Evolutionary conservation across 1,284 basidiomycete species (phyloP), one percentile per base, ranked within the genome.

Genomic region (Cutaneotrichosporon sp.): DNA sequence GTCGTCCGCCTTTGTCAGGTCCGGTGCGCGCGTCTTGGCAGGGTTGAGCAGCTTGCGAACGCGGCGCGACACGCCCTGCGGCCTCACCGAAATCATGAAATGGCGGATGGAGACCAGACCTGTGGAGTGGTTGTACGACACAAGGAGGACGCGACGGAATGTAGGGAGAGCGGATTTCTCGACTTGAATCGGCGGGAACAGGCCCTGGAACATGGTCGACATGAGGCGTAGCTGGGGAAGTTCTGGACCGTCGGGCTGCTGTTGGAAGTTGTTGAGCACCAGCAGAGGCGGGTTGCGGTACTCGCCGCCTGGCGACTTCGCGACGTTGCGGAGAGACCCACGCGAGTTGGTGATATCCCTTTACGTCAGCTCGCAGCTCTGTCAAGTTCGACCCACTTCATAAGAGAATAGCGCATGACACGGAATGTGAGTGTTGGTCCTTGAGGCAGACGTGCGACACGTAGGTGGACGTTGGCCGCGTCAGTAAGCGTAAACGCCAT

Each of bases 351-450:
- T 53, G 46, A 54, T 55, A 52, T 57, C 42, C 25, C 57, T 66
- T 41, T 1, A 34, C 34, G 46, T 54, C 3, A 44, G 50, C 26
- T 37, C 31, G n/a, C 7, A n/a, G 22, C 10, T 12, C 34, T 20
- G 34, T 6, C 5, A 25, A 25, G 16, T n/a, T n/a, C n/a, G 4
- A 67, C 72, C 51, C 57, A 73, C 71, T 86, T 89, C 77, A 87
- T 84, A 37, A 97, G 77, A 65, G 89, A 91, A 71, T 97, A 99
- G 63, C 92, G 78, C 76, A 96, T 88, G 11, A 98, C 80, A 26
- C 94, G 79, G 74, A 98, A 98, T 61, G 86, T 96, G 49, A 97
- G 82, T 3, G 92, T 96, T 19, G 96, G 96, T 1, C 96, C 96
- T 19, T 87, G 81, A 4, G 93, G 87, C n/a, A 96, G 77, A 50